A percentile compares a stretch with the other conserved stretches of the same genome.
Conservation (phyloP, 805 yeast genomes). For the Teunomyces pallodes region DNA sequence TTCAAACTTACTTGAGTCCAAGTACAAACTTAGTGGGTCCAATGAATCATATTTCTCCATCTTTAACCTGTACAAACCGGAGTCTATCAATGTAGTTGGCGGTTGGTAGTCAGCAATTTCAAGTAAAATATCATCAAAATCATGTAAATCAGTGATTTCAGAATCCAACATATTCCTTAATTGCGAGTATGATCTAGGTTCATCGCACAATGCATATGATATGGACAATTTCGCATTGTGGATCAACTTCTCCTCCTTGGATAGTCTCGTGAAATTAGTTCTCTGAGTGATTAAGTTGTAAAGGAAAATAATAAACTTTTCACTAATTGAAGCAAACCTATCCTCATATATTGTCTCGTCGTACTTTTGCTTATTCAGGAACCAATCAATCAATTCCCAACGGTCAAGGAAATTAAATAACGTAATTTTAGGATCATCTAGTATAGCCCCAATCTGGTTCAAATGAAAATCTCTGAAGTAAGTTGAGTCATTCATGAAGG, state of each 20-base stretch:
- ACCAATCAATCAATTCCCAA: constrained; percentile 60
- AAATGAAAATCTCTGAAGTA: constrained; percentile 45
- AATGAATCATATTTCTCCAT: constrained; percentile 50
- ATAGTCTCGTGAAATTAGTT: constrained; percentile 18
- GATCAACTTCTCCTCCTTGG: constrained; percentile 25
- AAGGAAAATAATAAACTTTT: constrained; percentile 41
- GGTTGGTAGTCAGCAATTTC: constrained; percentile 65
- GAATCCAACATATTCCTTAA: constrained; percentile 29
- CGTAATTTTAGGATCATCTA: constrained; percentile 36
- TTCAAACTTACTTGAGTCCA: constrained; percentile 50
- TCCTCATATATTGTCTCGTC: constrained; percentile 47
- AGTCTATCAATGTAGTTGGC: constrained; percentile 57
- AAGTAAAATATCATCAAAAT: constrained; percentile 50
- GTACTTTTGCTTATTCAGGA: constrained; percentile 29
- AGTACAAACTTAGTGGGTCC: constrained; percentile 57
- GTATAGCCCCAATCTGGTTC: constrained; percentile 41
- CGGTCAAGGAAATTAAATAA: constrained; percentile 45
- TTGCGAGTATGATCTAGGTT: constrained; percentile 54
- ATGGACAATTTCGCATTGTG: constrained; percentile 39
- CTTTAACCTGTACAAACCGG: constrained; percentile 68
- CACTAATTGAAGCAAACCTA: constrained; percentile 41
- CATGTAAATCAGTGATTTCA: constrained; percentile 31
- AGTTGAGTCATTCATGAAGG: constrained; percentile 38
- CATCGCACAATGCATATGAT: constrained; percentile 49
- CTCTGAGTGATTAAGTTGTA: constrained; percentile 46